Conservation (phyloP, 2,329 filamentous ascomycete species). For the Colletotrichum sp. region DNA sequence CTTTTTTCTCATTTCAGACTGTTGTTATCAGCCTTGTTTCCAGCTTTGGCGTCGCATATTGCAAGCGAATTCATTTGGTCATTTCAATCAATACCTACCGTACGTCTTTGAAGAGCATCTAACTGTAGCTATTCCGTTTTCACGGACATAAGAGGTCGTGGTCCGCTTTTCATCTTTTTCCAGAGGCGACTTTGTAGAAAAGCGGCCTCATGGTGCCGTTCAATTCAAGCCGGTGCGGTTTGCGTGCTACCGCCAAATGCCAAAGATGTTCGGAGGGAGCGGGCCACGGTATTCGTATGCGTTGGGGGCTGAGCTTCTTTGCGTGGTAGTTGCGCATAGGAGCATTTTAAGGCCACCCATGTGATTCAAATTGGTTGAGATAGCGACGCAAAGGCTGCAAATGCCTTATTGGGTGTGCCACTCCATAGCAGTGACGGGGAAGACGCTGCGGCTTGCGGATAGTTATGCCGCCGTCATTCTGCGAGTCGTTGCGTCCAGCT, state of each 20-base stretch:
- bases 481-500: not conserved
- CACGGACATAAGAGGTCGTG: rapidly evolving
- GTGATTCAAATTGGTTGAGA: not conserved
- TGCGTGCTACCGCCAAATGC: not conserved
- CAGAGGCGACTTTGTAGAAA: not conserved
- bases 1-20: no score
- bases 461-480: not conserved
- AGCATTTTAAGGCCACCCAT: not conserved
- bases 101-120: not conserved
- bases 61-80: no score
- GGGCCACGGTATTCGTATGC: not conserved
- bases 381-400: not conserved
- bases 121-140: rapidly evolving
- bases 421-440: not conserved
- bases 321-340: not conserved
- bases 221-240: not conserved
- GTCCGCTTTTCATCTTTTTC: not conserved
- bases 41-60: not conserved
- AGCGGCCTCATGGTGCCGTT: not conserved
- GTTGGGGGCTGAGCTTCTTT: not conserved
- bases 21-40: not conserved
- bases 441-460: not conserved
- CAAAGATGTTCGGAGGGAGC: not conserved
- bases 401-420: not conserved
- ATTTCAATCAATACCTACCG: no score